A percentile compares a stretch with the other conserved stretches of the same genome.
Evolutionary conservation across 495 filamentous ascomycete genomes (phyloP).

Genomic region (Podospora tetraspora): DNA sequence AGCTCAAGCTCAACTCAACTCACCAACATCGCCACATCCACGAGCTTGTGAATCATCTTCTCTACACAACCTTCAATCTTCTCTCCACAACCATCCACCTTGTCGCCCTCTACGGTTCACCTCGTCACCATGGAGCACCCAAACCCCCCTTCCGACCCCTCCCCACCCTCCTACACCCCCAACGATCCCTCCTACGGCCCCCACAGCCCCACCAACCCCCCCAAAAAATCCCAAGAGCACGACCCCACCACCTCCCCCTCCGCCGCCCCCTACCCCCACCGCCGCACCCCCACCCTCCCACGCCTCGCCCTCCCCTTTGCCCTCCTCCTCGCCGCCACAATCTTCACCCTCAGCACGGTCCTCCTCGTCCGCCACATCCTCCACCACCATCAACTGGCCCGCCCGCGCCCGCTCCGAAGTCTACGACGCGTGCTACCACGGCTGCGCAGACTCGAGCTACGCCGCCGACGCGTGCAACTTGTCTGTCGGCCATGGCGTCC

Average conservation of each 20-base stretch:
- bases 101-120: too few species aligned
- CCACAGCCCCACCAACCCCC: not conserved
- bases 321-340: not conserved
- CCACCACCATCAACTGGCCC: conserved; percentile 22
- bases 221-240: not conserved
- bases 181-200: too few species aligned
- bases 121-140: too few species aligned
- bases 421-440: conserved; percentile 29
- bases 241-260: not conserved
- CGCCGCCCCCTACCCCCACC: not conserved
- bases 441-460: conserved; percentile 24
- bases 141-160: too few species aligned
- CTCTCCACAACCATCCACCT: too few species aligned
- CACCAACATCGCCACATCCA: too few species aligned
- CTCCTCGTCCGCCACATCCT: conserved; percentile 15
- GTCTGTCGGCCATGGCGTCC: conserved; percentile 8
- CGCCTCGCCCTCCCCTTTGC: not conserved
- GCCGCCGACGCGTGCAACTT: conserved; percentile 24
- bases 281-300: not conserved
- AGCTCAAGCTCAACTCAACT: too few species aligned
- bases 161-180: not conserved
- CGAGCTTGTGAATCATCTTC: too few species aligned
- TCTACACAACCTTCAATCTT: too few species aligned
- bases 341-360: conserved; percentile 6
- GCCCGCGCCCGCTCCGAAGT: conserved; percentile 15